Evolutionary conservation across 1,284 basidiomycete species (phyloP).

Genomic region (Austroboletus novae-zelandiae): DNA sequence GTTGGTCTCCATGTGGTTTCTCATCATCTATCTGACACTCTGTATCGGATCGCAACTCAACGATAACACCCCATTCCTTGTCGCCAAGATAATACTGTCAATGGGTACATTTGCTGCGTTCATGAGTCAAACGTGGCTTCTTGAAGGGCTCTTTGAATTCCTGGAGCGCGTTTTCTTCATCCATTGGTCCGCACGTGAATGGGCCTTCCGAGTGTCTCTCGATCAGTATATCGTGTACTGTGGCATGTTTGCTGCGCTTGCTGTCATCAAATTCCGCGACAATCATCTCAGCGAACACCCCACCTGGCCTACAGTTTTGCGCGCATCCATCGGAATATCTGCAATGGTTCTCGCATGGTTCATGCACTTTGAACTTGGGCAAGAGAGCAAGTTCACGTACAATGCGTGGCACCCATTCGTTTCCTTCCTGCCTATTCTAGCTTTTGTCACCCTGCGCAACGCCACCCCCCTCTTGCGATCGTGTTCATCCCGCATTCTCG

Average conservation of each 20-base stretch:
- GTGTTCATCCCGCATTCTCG: conserved; percentile 66
- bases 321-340: conserved; percentile 48
- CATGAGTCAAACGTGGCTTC: conserved; percentile 62
- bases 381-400: conserved; percentile 80
- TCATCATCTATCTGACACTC: conserved; percentile 83
- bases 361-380: conserved; percentile 76
- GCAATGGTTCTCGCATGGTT: conserved; percentile 67
- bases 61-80: conserved; percentile 62
- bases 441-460: conserved; percentile 76
- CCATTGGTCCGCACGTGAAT: conserved; percentile 81
- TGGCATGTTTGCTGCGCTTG: conserved; percentile 79
- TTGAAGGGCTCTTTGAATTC: conserved; percentile 63
- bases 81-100: conserved; percentile 68
- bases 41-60: conserved; percentile 71
- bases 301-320: conserved; percentile 58
- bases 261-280: conserved; percentile 75
- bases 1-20: conserved; percentile 80
- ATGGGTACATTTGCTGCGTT: conserved; percentile 62
- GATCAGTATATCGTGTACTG: conserved; percentile 87
- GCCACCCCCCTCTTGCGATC: conserved; percentile 70
- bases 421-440: conserved; percentile 76
- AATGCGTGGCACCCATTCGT: conserved; percentile 83
- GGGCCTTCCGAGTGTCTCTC: conserved; percentile 83
- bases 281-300: conserved; percentile 66
- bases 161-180: conserved; percentile 69